Conservation (phyloP, 2,329 filamentous ascomycete genomes). For the Colletotrichum orchidophilum region DNA sequence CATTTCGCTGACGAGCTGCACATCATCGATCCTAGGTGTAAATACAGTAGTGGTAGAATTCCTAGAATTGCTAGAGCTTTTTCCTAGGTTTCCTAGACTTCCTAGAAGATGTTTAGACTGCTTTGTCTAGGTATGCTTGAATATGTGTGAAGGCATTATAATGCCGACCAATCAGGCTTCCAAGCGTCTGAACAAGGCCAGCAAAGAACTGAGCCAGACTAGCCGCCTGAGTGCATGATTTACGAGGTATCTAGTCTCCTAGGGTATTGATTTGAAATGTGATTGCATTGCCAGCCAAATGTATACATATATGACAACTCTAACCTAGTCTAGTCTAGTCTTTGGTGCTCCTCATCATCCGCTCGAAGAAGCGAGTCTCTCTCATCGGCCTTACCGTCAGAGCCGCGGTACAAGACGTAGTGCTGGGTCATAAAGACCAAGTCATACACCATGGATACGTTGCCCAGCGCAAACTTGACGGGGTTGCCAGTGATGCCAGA, state of each 20-base stretch:
- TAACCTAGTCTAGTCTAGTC: slow-evolving; percentile 27
- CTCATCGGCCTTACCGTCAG: slow-evolving; percentile 34
- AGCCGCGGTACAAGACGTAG: slow-evolving; percentile 75
- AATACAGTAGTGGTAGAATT: neutral
- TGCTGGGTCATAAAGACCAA: slow-evolving; percentile 88
- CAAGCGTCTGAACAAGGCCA: too few species aligned
- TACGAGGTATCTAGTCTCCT: neutral
- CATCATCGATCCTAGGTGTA: neutral
- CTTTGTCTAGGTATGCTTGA: neutral
- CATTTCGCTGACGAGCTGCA: neutral
- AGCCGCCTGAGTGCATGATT: too few species aligned
- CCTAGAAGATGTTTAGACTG: neutral
- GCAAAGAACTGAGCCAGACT: too few species aligned
- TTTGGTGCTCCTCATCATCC: slow-evolving; percentile 34
- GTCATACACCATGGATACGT: slow-evolving; percentile 88
- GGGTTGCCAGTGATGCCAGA: slow-evolving; percentile 90
- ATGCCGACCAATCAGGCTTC: neutral
- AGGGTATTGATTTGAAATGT: neutral
- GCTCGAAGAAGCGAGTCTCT: slow-evolving; percentile 29
- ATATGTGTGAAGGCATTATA: neutral
- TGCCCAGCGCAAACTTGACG: slow-evolving; percentile 86
- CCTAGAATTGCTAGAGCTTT: neutral
- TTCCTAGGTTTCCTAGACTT: neutral
- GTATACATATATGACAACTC: neutral
- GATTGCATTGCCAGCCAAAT: neutral